Evolutionary conservation across 192 early-diverging fungal genomes (phyloP).

Genomic region (Umbelopsis sp.): DNA sequence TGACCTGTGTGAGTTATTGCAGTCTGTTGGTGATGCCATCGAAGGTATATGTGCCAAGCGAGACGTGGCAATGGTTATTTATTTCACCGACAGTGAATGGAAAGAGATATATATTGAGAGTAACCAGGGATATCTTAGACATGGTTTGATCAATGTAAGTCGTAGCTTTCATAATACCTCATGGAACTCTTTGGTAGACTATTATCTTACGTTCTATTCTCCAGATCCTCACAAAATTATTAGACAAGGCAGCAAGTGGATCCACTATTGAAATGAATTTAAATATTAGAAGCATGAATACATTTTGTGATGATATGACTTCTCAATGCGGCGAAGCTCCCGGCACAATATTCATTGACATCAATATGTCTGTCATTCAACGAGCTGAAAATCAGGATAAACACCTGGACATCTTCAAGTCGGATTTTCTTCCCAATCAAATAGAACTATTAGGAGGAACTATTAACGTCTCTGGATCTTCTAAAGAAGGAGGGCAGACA

Average conservation of each 20-base stretch:
- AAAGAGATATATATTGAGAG: conserved; percentile 49
- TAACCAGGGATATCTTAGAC: conserved; percentile 51
- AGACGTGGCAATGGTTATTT: conserved; percentile 53
- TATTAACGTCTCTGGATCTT: background rate
- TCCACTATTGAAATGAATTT: background rate
- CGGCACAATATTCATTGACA: background rate
- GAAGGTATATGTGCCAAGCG: conserved; percentile 49
- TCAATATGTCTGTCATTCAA: background rate
- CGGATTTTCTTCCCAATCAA: background rate
- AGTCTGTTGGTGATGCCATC: conserved; percentile 56
- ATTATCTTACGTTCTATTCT: background rate
- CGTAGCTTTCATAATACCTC: too few species aligned
- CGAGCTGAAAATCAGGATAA: background rate
- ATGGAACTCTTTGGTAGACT: background rate
- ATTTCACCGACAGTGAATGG: conserved; percentile 51
- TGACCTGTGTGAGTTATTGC: conserved; percentile 56
- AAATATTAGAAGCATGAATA: background rate
- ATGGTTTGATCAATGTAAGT: conserved; percentile 52
- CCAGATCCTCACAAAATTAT: background rate
- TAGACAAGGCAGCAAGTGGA: background rate
- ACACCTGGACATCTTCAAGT: background rate
- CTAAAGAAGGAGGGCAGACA: background rate
- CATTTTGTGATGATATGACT: background rate
- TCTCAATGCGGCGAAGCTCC: background rate
- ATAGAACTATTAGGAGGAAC: background rate